Evolutionary conservation across 371 early-diverging fungal genomes (phyloP).

Genomic region (Mucor saturninus): DNA sequence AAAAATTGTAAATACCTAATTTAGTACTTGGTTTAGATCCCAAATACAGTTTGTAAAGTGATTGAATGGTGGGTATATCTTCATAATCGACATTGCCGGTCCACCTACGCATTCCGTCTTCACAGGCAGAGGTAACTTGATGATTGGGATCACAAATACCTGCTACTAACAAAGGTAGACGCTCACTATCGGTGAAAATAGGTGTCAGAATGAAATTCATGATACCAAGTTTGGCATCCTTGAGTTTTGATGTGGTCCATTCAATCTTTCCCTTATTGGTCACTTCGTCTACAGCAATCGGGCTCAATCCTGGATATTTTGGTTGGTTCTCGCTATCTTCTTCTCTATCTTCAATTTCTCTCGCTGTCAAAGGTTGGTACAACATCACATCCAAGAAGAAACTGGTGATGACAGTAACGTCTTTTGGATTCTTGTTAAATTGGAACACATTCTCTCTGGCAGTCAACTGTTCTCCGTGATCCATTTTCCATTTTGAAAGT

Average conservation of each 20-base stretch:
- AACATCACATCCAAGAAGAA: constrained; percentile 73
- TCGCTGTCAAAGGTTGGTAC: constrained; percentile 56
- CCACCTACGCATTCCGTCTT: constrained; percentile 73
- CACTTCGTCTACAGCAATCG: constrained; percentile 55
- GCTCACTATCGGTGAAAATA: constrained; percentile 52
- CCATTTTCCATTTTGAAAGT: constrained; percentile 57
- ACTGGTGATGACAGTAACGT: constrained; percentile 57
- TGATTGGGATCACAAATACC: constrained; percentile 72
- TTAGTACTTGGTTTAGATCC: constrained; percentile 44
- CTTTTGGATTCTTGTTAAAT: constrained; percentile 58
- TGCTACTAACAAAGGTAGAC: constrained; percentile 65
- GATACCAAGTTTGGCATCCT: constrained; percentile 52
- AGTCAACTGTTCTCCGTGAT: constrained; percentile 49
- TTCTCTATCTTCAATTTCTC: constrained; percentile 19
- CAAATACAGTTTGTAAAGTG: constrained; percentile 70
- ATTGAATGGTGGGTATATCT: constrained; percentile 50
- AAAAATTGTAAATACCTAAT: not conserved
- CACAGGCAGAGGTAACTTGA: constrained; percentile 69
- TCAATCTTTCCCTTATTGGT: constrained; percentile 70
- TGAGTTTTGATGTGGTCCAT: constrained; percentile 60
- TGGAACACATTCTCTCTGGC: constrained; percentile 57
- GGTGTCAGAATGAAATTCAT: constrained; percentile 45
- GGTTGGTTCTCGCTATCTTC: constrained; percentile 17
- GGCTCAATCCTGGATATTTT: constrained; percentile 50
- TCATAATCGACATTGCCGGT: constrained; percentile 68